phyloP scores from a whole-genome alignment of 1,139 yeast genomes.

The Lizanozyma gosingica region DNA sequence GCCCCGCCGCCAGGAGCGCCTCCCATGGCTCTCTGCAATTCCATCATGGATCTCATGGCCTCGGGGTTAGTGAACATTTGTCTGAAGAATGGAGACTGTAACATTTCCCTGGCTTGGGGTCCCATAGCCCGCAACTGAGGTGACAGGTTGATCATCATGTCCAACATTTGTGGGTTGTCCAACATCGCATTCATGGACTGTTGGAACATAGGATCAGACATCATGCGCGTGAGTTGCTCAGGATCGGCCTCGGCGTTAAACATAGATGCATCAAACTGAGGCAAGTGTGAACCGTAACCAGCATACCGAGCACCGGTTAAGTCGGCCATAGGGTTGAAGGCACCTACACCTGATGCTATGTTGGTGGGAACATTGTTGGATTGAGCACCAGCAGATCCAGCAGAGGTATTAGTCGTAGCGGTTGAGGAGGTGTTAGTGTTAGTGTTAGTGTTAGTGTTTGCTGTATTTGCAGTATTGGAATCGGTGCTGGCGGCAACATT shows the following conservation, averaged over 20 bases:
- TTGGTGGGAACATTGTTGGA: conserved; percentile 49
- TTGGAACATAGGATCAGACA: conserved; percentile 74
- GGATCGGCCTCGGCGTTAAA: conserved; percentile 93
- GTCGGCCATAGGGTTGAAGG: conserved; percentile 85
- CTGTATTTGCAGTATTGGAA: conserved; percentile 9
- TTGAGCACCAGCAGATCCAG: conserved; percentile 5
- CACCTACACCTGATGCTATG: conserved; percentile 80
- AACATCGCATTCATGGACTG: conserved; percentile 76
- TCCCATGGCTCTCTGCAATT: conserved; percentile 46
- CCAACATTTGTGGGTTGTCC: conserved; percentile 74
- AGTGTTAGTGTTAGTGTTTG: conserved; percentile 14
- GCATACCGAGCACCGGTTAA: conserved; percentile 94
- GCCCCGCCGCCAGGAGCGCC: conserved; percentile 20
- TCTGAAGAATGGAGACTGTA: conserved; percentile 78
- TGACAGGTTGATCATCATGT: conserved; percentile 69
- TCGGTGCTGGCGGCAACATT: conserved; percentile 7
- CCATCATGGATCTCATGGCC: conserved; percentile 75
- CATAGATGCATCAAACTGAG: conserved; percentile 58
- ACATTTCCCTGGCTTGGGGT: conserved; percentile 78
- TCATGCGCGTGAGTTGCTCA: conserved; percentile 62
- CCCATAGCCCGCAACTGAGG: conserved; percentile 85
- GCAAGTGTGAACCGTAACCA: conserved; percentile 74
- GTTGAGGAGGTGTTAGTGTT: conserved; percentile 11
- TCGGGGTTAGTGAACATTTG: conserved; percentile 83
- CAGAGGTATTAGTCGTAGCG: conserved; percentile 5